Base-by-base conservation (phyloP, 2,329 filamentous ascomycete genomes). In the Gaeumannomyces tritici region DNA sequence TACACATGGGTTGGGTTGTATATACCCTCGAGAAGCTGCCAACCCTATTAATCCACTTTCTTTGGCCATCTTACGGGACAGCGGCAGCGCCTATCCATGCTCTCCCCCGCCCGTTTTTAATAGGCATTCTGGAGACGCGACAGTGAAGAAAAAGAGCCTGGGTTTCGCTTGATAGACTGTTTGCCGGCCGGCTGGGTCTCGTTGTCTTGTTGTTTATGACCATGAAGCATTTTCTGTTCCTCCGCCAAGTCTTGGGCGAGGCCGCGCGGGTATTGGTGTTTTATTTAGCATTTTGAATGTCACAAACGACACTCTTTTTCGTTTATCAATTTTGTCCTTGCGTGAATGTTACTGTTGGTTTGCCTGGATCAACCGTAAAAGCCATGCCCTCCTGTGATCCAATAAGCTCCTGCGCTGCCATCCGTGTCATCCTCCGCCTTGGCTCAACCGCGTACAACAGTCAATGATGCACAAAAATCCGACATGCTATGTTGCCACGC, bases 201-300 rank as follows among this genome's bases (percentile, higher is more conserved):
- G 24, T 28, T 51, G 12, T 61, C 21, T 55, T n/a, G 59, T 51
- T 57, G 13, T 33, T 61, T 63, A 59, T 59, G 59, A 59, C 26
- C 24, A 21, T 26, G n/a, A 27, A 51, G 42, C 21, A 51, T 51
- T 51, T 47, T 59, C 12, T 51, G 31, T 60, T 27, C 29, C 15
- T 60, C n/a, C 6, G 55, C 13, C 59, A 60, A 26, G 51, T 55
- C 60, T 26, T n/a, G 6, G 51, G 55, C 60, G 47, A n/a, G 42
- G 18, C 21, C 42, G 6, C 21, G 42, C 18, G n/a, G n/a, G 42
- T 51, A 9, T 51, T 51, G 42, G 42, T 51, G 57, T 57, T 35
- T 60, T 62, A 59, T 47, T 62, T 62, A 62, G 27, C 31, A 35
- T 57, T 51, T 60, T 29, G 2, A 33, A 55, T 55, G 58, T 62